Evolutionary conservation across 768 basidiomycete species (phyloP).

Genomic region (Russula foetens): DNA sequence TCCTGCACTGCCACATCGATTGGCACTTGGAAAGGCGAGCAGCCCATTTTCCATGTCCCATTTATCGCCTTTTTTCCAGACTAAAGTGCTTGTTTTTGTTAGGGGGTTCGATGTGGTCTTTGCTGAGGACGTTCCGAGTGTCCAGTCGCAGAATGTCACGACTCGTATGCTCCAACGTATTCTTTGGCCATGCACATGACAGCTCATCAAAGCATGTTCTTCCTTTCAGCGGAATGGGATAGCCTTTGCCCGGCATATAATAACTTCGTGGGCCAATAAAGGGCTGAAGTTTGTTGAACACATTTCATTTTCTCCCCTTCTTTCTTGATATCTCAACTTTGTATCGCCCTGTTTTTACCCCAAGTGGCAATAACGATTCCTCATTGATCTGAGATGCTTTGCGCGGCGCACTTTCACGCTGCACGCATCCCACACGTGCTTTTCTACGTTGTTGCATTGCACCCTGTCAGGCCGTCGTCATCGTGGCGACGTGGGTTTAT

Average conservation of each 20-base stretch:
- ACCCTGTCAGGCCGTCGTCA: too few species aligned
- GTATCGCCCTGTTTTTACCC: too few species aligned
- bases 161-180: not conserved
- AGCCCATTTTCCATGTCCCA: too few species aligned
- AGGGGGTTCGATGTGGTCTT: not conserved
- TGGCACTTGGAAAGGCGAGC: constrained; percentile 1
- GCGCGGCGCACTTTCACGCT: too few species aligned
- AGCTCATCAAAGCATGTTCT: not conserved
- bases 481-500: too few species aligned
- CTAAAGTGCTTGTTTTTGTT: not conserved
- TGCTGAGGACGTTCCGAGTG: not conserved
- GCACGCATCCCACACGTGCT: too few species aligned
- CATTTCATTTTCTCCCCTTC: too few species aligned
- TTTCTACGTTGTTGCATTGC: too few species aligned
- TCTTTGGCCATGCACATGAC: not conserved
- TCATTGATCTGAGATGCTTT: too few species aligned
- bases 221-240: not conserved
- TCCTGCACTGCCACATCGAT: constrained; percentile 3
- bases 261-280: not conserved
- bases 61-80: not conserved
- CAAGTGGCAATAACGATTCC: too few species aligned
- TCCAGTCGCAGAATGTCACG: not conserved
- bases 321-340: too few species aligned
- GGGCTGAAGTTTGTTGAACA: too few species aligned
- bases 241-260: not conserved